Base-by-base conservation (phyloP, 1,139 yeast species). In the Kodamaea alishanica region DNA sequence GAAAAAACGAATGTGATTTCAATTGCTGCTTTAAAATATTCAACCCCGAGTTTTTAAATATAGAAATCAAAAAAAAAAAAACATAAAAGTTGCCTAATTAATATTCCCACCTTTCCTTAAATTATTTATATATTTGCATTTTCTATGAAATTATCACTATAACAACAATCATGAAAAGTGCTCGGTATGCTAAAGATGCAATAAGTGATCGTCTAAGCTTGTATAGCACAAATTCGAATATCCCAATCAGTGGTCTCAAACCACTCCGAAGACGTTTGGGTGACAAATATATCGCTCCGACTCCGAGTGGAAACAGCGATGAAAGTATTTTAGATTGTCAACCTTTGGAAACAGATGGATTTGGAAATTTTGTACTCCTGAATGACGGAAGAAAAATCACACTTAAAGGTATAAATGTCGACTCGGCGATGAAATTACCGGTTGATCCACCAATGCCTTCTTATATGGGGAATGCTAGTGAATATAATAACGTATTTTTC, bases 331-430 rank as follows among this genome's bases (percentile, higher is more conserved):
- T 65, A 35, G 62, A 57, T n/a, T 69, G 75, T 45, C 44, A 49
- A 26, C 62, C 63, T 20, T 53, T 72, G 28, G 52, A 51, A 25
- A 58, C 67, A 1, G 69, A 67, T 40, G 61, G 58, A 6, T 44
- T 61, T 24, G 94, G 94, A 2, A 66, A 72, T 43, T 79, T 90
- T 54, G 61, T 74, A 3, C 95, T 89, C 55, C 46, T 56, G 0
- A 46, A 66, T 2, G 4, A 41, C 12, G 90, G 86, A 2, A 67
- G 95, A 33, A 68, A 66, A 20, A 67, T 88, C 6, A 69, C 75
- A 9, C 63, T 90, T 31, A 79, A 87, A 46, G 97, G 97, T 1
- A 84, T 90, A 44, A 90, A 90, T 57, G 63, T 89, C 24, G 95
- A 90, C 44, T 82, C 87, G 0, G 79, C 83, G 32, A 73, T 84